These are phyloP conservation scores for Tylopilus balloui DNA, from an alignment of 768 basidiomycete genomes.

Conservation along the genomic window DNA sequence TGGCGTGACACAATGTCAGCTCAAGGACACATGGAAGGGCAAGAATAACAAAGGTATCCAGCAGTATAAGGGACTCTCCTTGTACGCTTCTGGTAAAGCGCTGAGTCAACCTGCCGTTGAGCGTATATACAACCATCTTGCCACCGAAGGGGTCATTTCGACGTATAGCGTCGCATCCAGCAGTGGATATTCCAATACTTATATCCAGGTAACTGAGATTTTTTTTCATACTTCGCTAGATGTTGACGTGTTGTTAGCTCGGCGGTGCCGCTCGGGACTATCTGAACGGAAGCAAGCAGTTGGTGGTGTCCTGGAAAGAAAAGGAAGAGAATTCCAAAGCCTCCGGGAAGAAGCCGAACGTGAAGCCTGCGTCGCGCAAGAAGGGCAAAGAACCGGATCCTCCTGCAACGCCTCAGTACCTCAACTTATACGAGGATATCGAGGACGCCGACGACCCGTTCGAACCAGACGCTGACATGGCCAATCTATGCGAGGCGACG, in stretches of 20 bases:
- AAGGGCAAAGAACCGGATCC: constrained; percentile 22
- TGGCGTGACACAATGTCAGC: constrained; percentile 55
- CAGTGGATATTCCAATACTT: constrained; percentile 47
- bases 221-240: neutral
- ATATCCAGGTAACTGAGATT: constrained; percentile 42
- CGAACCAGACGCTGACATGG: constrained; percentile 14
- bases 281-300: constrained; percentile 11
- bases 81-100: constrained; percentile 53
- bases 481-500: neutral
- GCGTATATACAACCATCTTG: constrained; percentile 56
- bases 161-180: constrained; percentile 45
- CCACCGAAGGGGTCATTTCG: constrained; percentile 45
- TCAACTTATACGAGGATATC: constrained; percentile 28
- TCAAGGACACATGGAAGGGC: constrained; percentile 64
- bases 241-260: constrained; percentile 10
- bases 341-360: constrained; percentile 7
- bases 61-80: constrained; percentile 42
- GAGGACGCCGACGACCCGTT: constrained; percentile 24
- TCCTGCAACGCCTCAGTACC: neutral
- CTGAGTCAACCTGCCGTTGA: constrained; percentile 55
- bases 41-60: constrained; percentile 42
- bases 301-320: constrained; percentile 28
- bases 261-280: constrained; percentile 22
- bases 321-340: constrained; percentile 10
- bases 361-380: constrained; percentile 8